Percentiles rank a stretch among this genome's conserved stretches.
phyloP scores from a whole-genome alignment of 2,329 filamentous ascomycete genomes.

The Diaporthe destruens region DNA sequence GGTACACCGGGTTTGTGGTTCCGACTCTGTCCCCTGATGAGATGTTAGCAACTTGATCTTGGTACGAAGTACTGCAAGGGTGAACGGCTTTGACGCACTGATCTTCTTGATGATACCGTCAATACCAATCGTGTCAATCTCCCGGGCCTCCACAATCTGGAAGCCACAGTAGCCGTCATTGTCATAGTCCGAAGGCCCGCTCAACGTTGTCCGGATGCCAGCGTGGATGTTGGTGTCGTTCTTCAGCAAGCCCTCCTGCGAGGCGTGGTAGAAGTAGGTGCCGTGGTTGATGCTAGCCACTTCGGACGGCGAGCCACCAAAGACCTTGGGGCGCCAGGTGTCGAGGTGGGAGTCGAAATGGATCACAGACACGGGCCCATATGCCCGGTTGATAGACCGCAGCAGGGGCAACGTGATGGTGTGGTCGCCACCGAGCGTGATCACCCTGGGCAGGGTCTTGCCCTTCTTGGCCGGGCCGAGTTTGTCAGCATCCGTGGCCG shows the following conservation, averaged over 20 bases:
- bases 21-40: slow-evolving; percentile 72
- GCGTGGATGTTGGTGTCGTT: slow-evolving; percentile 92
- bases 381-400: slow-evolving; percentile 70
- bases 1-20: slow-evolving; percentile 79
- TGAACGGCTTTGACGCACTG: slow-evolving; percentile 47
- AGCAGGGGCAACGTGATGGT: slow-evolving; percentile 72
- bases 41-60: neutral
- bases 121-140: slow-evolving; percentile 65
- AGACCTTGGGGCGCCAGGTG: slow-evolving; percentile 84
- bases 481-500: slow-evolving; percentile 76
- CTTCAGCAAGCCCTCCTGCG: slow-evolving; percentile 80
- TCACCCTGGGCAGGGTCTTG: slow-evolving; percentile 82
- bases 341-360: slow-evolving; percentile 76
- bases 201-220: slow-evolving; percentile 86
- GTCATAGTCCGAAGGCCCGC: slow-evolving; percentile 83
- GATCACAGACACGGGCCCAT: slow-evolving; percentile 71
- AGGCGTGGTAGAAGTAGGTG: slow-evolving; percentile 89
- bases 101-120: slow-evolving; percentile 85
- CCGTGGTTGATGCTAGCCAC: slow-evolving; percentile 86
- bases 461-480: slow-evolving; percentile 77
- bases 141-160: slow-evolving; percentile 80
- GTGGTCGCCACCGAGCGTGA: slow-evolving; percentile 78
- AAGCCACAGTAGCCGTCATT: slow-evolving; percentile 90
- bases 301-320: slow-evolving; percentile 83
- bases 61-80: neutral